phyloP scores from a whole-genome alignment of 2,329 filamentous ascomycete genomes.

The Alternaria sp. region DNA sequence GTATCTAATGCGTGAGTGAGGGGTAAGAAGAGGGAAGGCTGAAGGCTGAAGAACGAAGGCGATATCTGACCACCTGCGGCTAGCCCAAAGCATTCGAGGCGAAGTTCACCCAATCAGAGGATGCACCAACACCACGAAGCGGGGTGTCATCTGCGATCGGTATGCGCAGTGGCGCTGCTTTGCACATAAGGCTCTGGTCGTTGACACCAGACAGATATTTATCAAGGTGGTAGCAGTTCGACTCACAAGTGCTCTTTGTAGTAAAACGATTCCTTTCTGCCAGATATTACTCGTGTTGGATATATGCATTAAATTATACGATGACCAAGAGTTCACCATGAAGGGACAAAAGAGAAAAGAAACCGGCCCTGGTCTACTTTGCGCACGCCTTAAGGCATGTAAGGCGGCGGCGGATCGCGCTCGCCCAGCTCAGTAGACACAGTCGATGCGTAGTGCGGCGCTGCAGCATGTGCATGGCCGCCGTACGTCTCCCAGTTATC shows the following conservation, averaged over 20 bases:
- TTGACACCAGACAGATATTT: not conserved
- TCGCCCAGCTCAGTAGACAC: slow-evolving; percentile 32
- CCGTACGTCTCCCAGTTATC: slow-evolving; percentile 39
- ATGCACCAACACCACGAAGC: not conserved
- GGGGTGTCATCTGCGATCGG: not conserved
- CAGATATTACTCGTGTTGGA: not conserved
- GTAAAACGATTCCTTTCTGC: too few relatives aligned
- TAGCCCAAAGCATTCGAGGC: not conserved
- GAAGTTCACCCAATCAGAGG: not conserved
- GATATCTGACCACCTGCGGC: not conserved
- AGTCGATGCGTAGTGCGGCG: slow-evolving; percentile 20
- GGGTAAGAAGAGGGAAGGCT: not conserved
- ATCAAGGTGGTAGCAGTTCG: not conserved
- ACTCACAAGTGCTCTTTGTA: too few relatives aligned
- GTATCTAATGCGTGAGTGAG: not conserved
- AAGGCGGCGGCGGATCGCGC: slow-evolving; percentile 28
- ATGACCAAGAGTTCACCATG: too few relatives aligned
- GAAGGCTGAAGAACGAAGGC: not conserved
- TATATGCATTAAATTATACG: not conserved
- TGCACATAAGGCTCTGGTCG: not conserved
- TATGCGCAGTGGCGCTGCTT: not conserved
- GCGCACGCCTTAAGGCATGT: slow-evolving; percentile 3
- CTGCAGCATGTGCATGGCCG: not conserved
- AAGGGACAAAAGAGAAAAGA: too few relatives aligned
- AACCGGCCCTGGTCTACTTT: too few relatives aligned